Evolutionary conservation across 2,329 filamentous ascomycete species (phyloP).

Genomic region (Epichloe sp.): DNA sequence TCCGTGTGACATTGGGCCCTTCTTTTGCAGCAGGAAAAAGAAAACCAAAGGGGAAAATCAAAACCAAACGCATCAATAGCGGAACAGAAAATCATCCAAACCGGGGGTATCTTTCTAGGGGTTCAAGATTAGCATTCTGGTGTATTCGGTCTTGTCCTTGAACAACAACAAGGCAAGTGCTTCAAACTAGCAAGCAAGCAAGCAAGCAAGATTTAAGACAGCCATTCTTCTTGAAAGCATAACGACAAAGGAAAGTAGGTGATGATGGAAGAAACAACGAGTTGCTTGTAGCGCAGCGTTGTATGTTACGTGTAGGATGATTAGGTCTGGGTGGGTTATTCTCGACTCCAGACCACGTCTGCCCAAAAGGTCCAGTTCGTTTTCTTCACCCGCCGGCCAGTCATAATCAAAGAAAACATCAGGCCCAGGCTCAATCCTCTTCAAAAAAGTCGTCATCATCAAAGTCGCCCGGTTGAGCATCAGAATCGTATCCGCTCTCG

Average conservation of each 20-base stretch:
- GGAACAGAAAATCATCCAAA: conserved; percentile 14
- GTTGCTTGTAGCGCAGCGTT: neutral
- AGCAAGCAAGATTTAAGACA: conserved; percentile 2
- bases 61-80: conserved; percentile 2
- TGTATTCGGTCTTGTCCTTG: neutral
- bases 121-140: conserved; percentile 18
- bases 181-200: neutral
- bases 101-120: conserved; percentile 27
- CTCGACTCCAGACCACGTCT: too few relatives aligned
- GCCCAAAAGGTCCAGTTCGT: neutral
- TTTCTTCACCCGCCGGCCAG: neutral
- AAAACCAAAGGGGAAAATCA: conserved; percentile 2
- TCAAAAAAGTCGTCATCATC: conserved; percentile 48
- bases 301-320: neutral
- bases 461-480: conserved; percentile 46
- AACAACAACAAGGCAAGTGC: neutral
- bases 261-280: neutral
- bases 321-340: too few relatives aligned
- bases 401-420: neutral
- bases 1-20: neutral
- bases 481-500: conserved; percentile 43
- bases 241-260: conserved; percentile 3
- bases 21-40: neutral
- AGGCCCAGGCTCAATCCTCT: conserved; percentile 23
- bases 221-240: neutral